These are phyloP conservation scores for Rhizopus delemar DNA, from an alignment of 371 early-diverging fungal genomes.

Conservation along the genomic window DNA sequence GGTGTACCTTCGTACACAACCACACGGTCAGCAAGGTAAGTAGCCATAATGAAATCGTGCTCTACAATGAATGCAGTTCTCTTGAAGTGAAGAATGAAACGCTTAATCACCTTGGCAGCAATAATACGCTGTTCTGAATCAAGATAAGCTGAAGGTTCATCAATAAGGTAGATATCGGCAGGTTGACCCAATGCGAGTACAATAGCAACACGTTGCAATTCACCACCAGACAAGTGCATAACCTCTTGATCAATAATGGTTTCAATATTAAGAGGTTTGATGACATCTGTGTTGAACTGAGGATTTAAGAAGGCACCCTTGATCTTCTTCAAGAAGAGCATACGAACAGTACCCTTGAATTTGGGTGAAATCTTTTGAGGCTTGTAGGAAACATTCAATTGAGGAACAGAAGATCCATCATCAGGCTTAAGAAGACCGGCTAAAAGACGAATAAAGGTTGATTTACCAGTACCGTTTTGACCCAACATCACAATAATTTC, in stretches of 20 bases:
- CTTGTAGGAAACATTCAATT: slow-evolving; percentile 94
- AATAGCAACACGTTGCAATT: slow-evolving; percentile 99
- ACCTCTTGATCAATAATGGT: slow-evolving; percentile 94
- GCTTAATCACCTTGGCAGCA: slow-evolving; percentile 99
- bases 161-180: slow-evolving; percentile 99
- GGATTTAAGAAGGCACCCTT: slow-evolving; percentile 90
- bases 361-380: slow-evolving; percentile 99
- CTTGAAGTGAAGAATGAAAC: slow-evolving; percentile 96
- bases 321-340: slow-evolving; percentile 95
- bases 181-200: slow-evolving; percentile 93
- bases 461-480: slow-evolving; percentile 99
- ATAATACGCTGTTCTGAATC: slow-evolving; percentile 99
- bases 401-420: slow-evolving; percentile 77
- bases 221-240: slow-evolving; percentile 97
- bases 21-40: slow-evolving; percentile 99
- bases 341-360: slow-evolving; percentile 94
- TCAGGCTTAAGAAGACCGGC: slow-evolving; percentile 92
- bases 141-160: slow-evolving; percentile 99
- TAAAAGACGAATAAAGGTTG: slow-evolving; percentile 96
- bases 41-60: slow-evolving; percentile 99
- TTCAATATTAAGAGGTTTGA: slow-evolving; percentile 96
- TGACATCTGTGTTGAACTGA: slow-evolving; percentile 97
- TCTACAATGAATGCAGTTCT: slow-evolving; percentile 99
- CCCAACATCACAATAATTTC: slow-evolving; percentile 99
- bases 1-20: slow-evolving; percentile 98